Conservation (phyloP, 208 protist species). For the Jaenimonas drosophilae region DNA sequence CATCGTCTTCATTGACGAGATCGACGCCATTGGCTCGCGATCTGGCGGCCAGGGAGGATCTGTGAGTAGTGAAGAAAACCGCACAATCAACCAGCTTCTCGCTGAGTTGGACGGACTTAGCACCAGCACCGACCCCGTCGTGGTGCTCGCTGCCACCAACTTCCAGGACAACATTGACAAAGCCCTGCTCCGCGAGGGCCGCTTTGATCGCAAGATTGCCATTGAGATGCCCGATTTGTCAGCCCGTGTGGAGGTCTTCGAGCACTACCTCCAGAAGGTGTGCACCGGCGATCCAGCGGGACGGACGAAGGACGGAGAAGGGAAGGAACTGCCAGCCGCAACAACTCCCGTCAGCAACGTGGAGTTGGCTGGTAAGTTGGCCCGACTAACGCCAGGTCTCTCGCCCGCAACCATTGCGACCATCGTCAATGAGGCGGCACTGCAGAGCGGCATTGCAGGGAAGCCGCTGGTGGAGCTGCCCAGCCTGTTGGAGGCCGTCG, state of each 20-base stretch:
- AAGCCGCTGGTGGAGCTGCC: constrained; percentile 65
- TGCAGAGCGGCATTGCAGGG: constrained; percentile 74
- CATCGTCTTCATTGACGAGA: constrained; percentile 98
- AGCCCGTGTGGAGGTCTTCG: constrained; percentile 76
- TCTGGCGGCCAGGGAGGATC: constrained; percentile 61
- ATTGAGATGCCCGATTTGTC: constrained; percentile 82
- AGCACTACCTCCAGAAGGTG: constrained; percentile 69
- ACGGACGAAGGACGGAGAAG: constrained; percentile 42
- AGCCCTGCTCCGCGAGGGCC: constrained; percentile 78
- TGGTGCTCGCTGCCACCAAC: constrained; percentile 97
- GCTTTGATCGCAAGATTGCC: constrained; percentile 83
- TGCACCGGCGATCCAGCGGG: constrained; percentile 75
- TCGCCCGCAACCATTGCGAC: constrained; percentile 95
- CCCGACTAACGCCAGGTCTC: constrained; percentile 83
- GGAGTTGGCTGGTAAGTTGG: constrained; percentile 32
- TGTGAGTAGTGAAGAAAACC: constrained; percentile 88
- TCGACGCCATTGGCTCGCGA: constrained; percentile 94
- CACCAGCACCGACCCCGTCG: constrained; percentile 79
- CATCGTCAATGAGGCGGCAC: constrained; percentile 95
- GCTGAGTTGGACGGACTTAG: constrained; percentile 93
- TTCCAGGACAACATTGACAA: constrained; percentile 94
- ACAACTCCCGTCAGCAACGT: constrained; percentile 49
- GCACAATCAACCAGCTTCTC: constrained; percentile 96
- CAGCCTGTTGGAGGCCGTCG: constrained; percentile 60
- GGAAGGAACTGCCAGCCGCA: constrained; percentile 33